phyloP scores from a whole-genome alignment of 768 basidiomycete genomes.

The Paxillus rubicundulus region DNA sequence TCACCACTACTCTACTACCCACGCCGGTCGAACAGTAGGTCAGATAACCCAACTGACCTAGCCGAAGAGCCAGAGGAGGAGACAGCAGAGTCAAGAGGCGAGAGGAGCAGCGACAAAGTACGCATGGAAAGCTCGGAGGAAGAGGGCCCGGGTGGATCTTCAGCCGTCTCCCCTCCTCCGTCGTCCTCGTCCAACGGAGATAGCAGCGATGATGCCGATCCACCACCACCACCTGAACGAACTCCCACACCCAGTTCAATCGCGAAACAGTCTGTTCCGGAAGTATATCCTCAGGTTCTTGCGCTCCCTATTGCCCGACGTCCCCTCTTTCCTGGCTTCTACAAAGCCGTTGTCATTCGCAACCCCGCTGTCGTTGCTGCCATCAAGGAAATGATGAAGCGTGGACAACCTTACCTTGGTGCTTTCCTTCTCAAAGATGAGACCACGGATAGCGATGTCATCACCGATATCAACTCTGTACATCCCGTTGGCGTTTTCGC shows the following conservation, averaged over 20 bases:
- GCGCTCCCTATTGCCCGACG: conserved; percentile 94
- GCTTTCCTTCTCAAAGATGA: conserved; percentile 96
- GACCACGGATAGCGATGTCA: conserved; percentile 87
- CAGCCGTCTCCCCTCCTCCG: conserved; percentile 30
- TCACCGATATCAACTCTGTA: conserved; percentile 82
- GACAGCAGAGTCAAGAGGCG: conserved; percentile 18
- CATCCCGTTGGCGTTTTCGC: conserved; percentile 95
- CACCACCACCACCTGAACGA: conserved; percentile 38
- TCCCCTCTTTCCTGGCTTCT: conserved; percentile 96
- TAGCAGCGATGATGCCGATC: conserved; percentile 36
- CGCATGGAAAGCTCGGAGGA: conserved; percentile 29
- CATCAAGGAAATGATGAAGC: conserved; percentile 95
- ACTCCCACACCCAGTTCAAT: conserved; percentile 51
- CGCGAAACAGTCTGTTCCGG: conserved; percentile 85
- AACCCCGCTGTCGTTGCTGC: conserved; percentile 90
- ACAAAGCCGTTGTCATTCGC: conserved; percentile 93
- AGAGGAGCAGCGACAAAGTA: conserved; percentile 15
- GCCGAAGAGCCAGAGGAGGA: conserved; percentile 29
- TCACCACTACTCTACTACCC: conserved; percentile 33
- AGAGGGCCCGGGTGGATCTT: conserved; percentile 32
- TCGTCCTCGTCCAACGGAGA: conserved; percentile 42
- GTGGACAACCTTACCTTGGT: conserved; percentile 95
- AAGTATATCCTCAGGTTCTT: conserved; percentile 89
- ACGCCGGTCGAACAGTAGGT: conserved; percentile 41
- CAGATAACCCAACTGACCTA: conserved; percentile 22